Evolutionary conservation across 2,329 filamentous ascomycete species (phyloP).

Genomic region (Blastomyces emzantsi): DNA sequence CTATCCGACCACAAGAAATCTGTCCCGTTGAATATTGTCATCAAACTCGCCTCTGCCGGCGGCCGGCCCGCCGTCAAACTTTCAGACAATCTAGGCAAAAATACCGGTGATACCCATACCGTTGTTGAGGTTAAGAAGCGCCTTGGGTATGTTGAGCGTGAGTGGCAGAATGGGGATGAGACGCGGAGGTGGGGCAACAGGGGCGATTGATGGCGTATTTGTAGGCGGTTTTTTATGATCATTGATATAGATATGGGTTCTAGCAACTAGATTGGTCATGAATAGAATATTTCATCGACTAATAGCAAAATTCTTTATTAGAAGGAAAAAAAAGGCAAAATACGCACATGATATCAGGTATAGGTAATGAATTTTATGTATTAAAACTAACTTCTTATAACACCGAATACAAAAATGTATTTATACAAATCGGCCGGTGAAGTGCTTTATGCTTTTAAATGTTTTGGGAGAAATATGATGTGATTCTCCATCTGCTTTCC

Average conservation of each 20-base stretch:
- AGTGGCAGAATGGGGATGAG: slow-evolving; percentile 79
- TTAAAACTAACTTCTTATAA: background rate
- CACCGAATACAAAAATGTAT: background rate
- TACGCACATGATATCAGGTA: too few species aligned
- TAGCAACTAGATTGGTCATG: background rate
- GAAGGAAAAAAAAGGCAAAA: background rate
- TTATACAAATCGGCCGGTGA: background rate
- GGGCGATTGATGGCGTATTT: slow-evolving; percentile 8
- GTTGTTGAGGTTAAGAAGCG: slow-evolving; percentile 76
- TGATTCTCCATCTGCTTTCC: background rate
- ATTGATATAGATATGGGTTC: too few species aligned
- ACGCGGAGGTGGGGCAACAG: slow-evolving; percentile 62
- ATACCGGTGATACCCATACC: slow-evolving; percentile 74
- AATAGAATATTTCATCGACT: background rate
- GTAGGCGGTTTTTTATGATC: background rate
- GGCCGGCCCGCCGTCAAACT: slow-evolving; percentile 85
- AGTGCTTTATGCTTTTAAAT: background rate
- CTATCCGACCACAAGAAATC: slow-evolving; percentile 69
- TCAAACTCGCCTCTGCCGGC: slow-evolving; percentile 81
- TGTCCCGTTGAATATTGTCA: slow-evolving; percentile 89
- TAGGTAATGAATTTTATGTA: background rate
- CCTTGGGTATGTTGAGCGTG: slow-evolving; percentile 76
- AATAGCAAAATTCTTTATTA: background rate
- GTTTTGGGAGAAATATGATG: background rate
- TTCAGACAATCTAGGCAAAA: slow-evolving; percentile 85